Percentiles rank a stretch among this genome's conserved stretches.
phyloP scores from a whole-genome alignment of 2,329 filamentous ascomycete genomes.

The Arachnopeziza araneosa region DNA sequence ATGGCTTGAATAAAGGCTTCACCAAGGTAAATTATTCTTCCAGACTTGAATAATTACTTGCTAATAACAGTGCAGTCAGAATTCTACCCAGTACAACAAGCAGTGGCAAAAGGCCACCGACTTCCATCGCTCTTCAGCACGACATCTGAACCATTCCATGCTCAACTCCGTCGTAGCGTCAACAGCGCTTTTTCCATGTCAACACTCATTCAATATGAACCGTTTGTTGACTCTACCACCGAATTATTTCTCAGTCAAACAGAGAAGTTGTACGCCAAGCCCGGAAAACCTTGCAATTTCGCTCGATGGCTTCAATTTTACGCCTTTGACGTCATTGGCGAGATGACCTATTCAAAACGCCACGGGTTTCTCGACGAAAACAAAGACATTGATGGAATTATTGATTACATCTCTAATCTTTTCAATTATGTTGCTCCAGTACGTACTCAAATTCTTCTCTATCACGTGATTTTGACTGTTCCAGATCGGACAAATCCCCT shows the following conservation, averaged over 20 bases:
- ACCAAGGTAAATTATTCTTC: conserved; percentile 52
- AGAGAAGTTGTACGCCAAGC: conserved; percentile 45
- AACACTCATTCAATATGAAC: conserved; percentile 71
- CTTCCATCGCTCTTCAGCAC: conserved; percentile 73
- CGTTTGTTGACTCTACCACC: conserved; percentile 71
- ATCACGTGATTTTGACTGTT: conserved; percentile 2
- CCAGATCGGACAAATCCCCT: conserved; percentile 68
- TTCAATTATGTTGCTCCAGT: conserved; percentile 69
- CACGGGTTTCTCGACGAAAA: conserved; percentile 72
- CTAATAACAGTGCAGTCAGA: conserved; percentile 49
- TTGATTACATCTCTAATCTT: conserved; percentile 56
- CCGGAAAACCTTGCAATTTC: conserved; percentile 50
- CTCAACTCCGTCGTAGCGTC: conserved; percentile 67
- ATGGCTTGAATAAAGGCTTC: conserved; percentile 77
- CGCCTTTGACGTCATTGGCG: conserved; percentile 76
- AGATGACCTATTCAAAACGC: conserved; percentile 70
- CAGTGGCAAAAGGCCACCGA: conserved; percentile 60
- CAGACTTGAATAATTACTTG: not conserved
- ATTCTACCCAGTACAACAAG: conserved; percentile 76
- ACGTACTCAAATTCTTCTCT: conserved; percentile 25
- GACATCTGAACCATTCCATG: conserved; percentile 68
- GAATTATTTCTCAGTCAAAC: conserved; percentile 64
- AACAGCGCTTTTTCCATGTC: conserved; percentile 76
- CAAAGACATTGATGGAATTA: conserved; percentile 69
- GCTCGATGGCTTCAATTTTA: conserved; percentile 73